These are phyloP conservation scores for Cryptosporidium xiaoi DNA, from an alignment of 169 alveolate species.

Conservation along the genomic window DNA sequence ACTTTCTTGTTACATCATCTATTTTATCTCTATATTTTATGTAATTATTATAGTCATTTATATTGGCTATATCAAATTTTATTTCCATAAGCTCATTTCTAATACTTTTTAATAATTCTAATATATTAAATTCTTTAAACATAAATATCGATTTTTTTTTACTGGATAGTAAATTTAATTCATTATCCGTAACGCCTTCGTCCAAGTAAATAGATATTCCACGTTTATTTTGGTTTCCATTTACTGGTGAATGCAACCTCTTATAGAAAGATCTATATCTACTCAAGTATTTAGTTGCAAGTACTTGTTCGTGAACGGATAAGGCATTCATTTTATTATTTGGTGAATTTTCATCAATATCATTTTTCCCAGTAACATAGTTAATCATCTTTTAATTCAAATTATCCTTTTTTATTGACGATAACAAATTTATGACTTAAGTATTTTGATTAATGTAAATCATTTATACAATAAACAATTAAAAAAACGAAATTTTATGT, in stretches of 20 bases:
- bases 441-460: no score
- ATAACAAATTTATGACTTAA: no score
- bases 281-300: constrained; percentile 54
- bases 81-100: neutral
- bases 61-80: neutral
- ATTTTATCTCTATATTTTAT: neutral
- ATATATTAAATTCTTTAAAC: neutral
- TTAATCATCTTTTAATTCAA: no score
- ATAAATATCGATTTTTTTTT: neutral
- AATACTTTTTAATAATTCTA: neutral
- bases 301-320: constrained; percentile 55
- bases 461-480: no score
- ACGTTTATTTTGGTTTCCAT: constrained; percentile 13
- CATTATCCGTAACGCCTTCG: neutral
- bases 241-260: constrained; percentile 32
- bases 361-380: no score
- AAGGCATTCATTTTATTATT: constrained; percentile 7
- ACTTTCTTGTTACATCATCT: constrained; percentile 13
- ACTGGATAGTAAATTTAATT: no score
- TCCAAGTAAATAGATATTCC: constrained; percentile 23
- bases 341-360: no score
- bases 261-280: constrained; percentile 43
- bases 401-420: no score
- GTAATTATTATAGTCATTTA: neutral
- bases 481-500: no score